Conservation (phyloP, 306 rosid species). For the Fagus sylvatica region DNA sequence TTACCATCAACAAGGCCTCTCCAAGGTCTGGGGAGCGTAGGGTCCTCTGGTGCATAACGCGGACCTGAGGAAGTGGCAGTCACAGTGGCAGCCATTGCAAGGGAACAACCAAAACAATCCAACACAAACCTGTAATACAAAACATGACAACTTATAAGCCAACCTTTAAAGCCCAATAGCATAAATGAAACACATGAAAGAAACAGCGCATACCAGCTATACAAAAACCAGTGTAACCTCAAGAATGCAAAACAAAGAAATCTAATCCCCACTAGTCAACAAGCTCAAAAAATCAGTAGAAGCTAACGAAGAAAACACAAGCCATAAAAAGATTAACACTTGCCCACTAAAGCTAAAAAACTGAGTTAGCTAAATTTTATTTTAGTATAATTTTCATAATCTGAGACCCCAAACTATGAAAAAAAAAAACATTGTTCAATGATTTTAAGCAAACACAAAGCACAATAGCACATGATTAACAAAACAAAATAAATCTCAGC, state of each 20-base stretch:
- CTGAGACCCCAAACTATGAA: neutral
- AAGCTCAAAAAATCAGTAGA: neutral
- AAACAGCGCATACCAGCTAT: neutral
- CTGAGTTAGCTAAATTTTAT: neutral
- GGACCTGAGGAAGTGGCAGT: conserved; percentile 77
- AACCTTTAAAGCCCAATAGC: neutral
- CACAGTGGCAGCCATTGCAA: conserved; percentile 85
- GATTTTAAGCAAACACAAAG: neutral
- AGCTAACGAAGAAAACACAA: neutral
- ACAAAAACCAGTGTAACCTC: neutral
- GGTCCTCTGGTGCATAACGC: conserved; percentile 92
- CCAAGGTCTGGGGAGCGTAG: conserved; percentile 97
- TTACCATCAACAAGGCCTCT: conserved; percentile 95
- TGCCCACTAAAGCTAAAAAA: neutral
- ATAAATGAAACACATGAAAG: neutral
- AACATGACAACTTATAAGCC: neutral
- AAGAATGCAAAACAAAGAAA: neutral
- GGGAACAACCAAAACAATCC: conserved; percentile 27
- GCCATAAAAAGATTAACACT: neutral
- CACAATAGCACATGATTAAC: neutral
- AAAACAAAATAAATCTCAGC: neutral
- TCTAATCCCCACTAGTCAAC: no score
- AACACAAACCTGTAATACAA: neutral
- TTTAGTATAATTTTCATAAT: neutral
- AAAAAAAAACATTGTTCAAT: no score